Conservation (phyloP, 1,139 yeast species). For the Entelexis sorbosivorans region DNA sequence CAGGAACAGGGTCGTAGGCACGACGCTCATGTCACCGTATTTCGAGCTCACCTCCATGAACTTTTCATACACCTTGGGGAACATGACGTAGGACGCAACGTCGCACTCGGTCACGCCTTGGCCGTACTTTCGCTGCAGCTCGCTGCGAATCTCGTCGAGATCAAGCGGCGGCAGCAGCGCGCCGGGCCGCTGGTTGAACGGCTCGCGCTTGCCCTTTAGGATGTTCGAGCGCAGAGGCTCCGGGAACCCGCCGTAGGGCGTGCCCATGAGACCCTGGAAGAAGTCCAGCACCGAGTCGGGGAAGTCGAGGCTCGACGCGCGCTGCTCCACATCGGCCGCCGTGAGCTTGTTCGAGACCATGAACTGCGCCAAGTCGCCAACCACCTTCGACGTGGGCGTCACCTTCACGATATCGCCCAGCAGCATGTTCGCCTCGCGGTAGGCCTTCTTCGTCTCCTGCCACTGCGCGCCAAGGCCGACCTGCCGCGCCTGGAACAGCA, state of each 20-base stretch:
- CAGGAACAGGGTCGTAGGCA: slow-evolving; percentile 85
- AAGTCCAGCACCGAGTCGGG: slow-evolving; percentile 96
- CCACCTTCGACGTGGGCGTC: slow-evolving; percentile 97
- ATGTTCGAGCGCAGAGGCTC: slow-evolving; percentile 92
- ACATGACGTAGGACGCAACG: slow-evolving; percentile 92
- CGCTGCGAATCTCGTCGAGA: slow-evolving; percentile 56
- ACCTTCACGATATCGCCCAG: slow-evolving; percentile 96
- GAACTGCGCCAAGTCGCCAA: slow-evolving; percentile 96
- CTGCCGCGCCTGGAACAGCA: slow-evolving; percentile 97
- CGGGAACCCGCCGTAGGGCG: slow-evolving; percentile 99
- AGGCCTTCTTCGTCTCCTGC: slow-evolving; percentile 90
- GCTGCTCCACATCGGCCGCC: slow-evolving; percentile 70
- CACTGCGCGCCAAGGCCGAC: slow-evolving; percentile 94
- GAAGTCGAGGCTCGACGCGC: slow-evolving; percentile 88
- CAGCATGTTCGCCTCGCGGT: slow-evolving; percentile 76
- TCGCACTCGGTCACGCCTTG: slow-evolving; percentile 64
- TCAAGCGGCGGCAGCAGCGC: slow-evolving; percentile 75
- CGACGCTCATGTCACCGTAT: slow-evolving; percentile 85
- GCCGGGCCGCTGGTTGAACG: slow-evolving; percentile 84
- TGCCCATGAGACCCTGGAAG: slow-evolving; percentile 98
- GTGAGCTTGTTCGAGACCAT: slow-evolving; percentile 92
- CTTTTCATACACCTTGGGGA: slow-evolving; percentile 91
- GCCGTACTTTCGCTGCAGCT: slow-evolving; percentile 44
- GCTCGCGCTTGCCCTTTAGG: slow-evolving; percentile 79
- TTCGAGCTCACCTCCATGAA: slow-evolving; percentile 61